These are phyloP conservation scores for Naumovozyma castellii DNA, from an alignment of 805 yeast genomes.

Conservation along the genomic window DNA sequence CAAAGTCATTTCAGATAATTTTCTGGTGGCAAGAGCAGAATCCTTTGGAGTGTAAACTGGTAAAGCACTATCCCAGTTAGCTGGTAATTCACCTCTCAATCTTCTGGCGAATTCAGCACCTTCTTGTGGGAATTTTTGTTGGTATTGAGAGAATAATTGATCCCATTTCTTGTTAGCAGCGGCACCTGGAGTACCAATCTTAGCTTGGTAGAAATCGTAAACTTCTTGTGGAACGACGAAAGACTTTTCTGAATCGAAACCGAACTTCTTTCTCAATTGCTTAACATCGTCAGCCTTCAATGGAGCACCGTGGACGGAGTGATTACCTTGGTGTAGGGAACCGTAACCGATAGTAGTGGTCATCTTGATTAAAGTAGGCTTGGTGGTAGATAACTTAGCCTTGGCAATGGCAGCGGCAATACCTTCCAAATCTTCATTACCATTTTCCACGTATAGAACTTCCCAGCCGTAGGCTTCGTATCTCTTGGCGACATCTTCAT, in stretches of 20 bases:
- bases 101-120: slow-evolving; percentile 78
- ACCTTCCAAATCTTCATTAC: slow-evolving; percentile 67
- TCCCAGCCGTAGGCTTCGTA: slow-evolving; percentile 95
- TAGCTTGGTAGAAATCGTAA: slow-evolving; percentile 50
- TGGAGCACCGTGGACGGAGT: slow-evolving; percentile 93
- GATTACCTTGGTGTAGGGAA: slow-evolving; percentile 74
- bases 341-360: slow-evolving; percentile 93
- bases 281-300: slow-evolving; percentile 85
- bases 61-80: slow-evolving; percentile 63
- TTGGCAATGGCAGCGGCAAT: slow-evolving; percentile 65
- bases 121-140: slow-evolving; percentile 59
- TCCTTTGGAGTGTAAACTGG: slow-evolving; percentile 76
- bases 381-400: slow-evolving; percentile 65
- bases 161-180: slow-evolving; percentile 70
- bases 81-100: slow-evolving; percentile 68
- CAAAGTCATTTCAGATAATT: slow-evolving; percentile 77
- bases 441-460: slow-evolving; percentile 64
- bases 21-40: slow-evolving; percentile 85
- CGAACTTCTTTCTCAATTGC: slow-evolving; percentile 73
- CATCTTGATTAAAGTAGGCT: slow-evolving; percentile 85
- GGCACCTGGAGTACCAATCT: slow-evolving; percentile 52
- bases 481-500: slow-evolving; percentile 81
- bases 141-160: slow-evolving; percentile 48
- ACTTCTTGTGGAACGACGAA: slow-evolving; percentile 81
- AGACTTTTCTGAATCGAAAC: slow-evolving; percentile 76